These are phyloP conservation scores for Gracilaria vermiculophylla DNA, from an alignment of 23 red algal species.

Conservation along the genomic window DNA sequence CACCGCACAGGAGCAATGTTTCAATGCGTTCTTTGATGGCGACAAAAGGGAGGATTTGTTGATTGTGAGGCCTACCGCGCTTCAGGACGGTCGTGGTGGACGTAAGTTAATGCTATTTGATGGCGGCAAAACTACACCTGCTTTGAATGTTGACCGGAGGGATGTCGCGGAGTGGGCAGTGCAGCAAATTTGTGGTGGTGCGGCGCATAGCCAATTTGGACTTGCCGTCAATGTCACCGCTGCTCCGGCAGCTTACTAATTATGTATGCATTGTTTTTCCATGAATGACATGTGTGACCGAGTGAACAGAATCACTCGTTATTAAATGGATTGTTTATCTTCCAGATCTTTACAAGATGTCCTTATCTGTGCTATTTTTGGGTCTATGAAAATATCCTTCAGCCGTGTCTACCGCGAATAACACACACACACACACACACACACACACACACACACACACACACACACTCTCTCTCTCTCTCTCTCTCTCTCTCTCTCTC, in stretches of 20 bases:
- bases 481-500: too few relatives aligned
- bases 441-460: too few relatives aligned
- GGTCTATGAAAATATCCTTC: too few relatives aligned
- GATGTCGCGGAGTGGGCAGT: slow-evolving; percentile 26
- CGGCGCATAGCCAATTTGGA: background rate
- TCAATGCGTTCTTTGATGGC: background rate
- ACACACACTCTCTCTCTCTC: too few relatives aligned
- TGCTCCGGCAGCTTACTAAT: background rate
- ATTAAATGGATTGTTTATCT: too few relatives aligned
- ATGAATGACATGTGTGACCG: too few relatives aligned
- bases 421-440: too few relatives aligned
- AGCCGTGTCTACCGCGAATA: too few relatives aligned
- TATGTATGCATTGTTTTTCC: too few relatives aligned
- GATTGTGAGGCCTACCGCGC: slow-evolving; percentile 17
- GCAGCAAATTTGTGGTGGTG: background rate
- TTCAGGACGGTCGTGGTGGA: slow-evolving; percentile 7
- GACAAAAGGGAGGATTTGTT: background rate
- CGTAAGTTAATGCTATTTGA: slow-evolving; percentile 2
- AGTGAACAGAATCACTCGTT: too few relatives aligned
- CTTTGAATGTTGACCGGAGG: slow-evolving; percentile 2
- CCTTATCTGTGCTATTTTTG: too few relatives aligned
- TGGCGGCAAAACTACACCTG: background rate
- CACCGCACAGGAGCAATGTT: background rate
- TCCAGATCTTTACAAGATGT: too few relatives aligned
- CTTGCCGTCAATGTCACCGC: background rate